phyloP scores from a whole-genome alignment of 495 filamentous ascomycete genomes.

The Baudoinia panamericana region DNA sequence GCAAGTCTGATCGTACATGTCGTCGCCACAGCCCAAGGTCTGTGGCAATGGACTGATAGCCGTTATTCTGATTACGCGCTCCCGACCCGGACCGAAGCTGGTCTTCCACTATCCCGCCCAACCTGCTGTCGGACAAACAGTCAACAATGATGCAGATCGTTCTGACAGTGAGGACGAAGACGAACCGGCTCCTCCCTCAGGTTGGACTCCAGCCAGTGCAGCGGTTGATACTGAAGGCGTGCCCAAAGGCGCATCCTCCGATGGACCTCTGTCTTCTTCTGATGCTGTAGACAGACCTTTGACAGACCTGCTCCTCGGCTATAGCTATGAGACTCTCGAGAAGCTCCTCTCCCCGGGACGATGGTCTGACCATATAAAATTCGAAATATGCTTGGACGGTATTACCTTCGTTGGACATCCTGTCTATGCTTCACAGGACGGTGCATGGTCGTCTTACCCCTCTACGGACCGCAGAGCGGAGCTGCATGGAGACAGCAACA shows the following conservation, averaged over 20 bases:
- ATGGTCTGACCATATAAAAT: constrained; percentile 73
- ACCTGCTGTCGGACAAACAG: background rate
- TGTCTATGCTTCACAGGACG: constrained; percentile 74
- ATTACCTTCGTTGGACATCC: constrained; percentile 77
- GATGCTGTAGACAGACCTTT: too few relatives aligned
- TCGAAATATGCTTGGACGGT: constrained; percentile 76
- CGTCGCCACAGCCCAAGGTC: too few relatives aligned
- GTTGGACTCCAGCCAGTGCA: too few relatives aligned
- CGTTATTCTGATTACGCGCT: constrained; percentile 13
- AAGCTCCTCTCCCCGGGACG: constrained; percentile 67
- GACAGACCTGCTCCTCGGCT: constrained; percentile 66
- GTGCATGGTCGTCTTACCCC: constrained; percentile 44
- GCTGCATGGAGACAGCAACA: background rate
- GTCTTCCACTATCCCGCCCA: constrained; percentile 15
- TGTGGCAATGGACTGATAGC: too few relatives aligned
- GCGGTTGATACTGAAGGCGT: too few relatives aligned
- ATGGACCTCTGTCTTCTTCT: too few relatives aligned
- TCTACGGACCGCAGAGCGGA: constrained; percentile 3
- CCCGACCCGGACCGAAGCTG: constrained; percentile 12
- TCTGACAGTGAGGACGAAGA: too few relatives aligned
- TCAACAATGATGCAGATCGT: background rate
- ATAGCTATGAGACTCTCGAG: constrained; percentile 64
- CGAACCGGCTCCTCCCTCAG: too few relatives aligned
- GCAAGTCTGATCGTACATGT: too few relatives aligned
- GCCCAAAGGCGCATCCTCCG: too few relatives aligned